phyloP scores from a whole-genome alignment of 208 protist species.

The Trypanosoma mega region DNA sequence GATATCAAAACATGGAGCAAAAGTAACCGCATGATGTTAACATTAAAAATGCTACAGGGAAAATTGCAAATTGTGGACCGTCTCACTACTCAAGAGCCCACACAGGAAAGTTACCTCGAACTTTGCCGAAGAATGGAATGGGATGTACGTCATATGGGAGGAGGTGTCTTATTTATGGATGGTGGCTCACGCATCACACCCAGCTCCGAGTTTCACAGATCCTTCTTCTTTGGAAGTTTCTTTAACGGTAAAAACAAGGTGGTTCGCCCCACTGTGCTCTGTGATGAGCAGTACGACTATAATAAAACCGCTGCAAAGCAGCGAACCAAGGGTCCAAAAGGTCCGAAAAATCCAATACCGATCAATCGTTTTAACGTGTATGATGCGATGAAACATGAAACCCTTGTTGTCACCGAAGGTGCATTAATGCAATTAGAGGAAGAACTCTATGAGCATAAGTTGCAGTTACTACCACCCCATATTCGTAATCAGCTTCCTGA shows the following conservation, averaged over 20 bases:
- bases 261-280: conserved; percentile 83
- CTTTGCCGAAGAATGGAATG: conserved; percentile 85
- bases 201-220: conserved; percentile 81
- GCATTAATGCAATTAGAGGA: conserved; percentile 87
- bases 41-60: conserved; percentile 89
- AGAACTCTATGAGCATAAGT: conserved; percentile 85
- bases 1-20: conserved; percentile 83
- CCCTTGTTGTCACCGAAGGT: conserved; percentile 87
- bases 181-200: conserved; percentile 85
- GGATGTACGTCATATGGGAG: conserved; percentile 89
- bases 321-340: conserved; percentile 77
- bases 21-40: conserved; percentile 87
- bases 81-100: conserved; percentile 77
- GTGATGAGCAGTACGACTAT: conserved; percentile 88
- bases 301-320: conserved; percentile 78
- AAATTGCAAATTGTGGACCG: conserved; percentile 85
- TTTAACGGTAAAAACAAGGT: conserved; percentile 91
- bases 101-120: conserved; percentile 73
- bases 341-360: conserved; percentile 90
- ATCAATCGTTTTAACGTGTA: conserved; percentile 92
- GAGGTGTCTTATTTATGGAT: conserved; percentile 91
- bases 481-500: conserved; percentile 87
- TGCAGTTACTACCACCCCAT: conserved; percentile 82
- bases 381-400: conserved; percentile 82
- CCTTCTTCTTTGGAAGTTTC: conserved; percentile 92